Evolutionary conservation across 1,284 basidiomycete species (phyloP), one percentile per base, ranked within the genome.

Genomic region (Cutaneotrichosporon dermatis): DNA sequence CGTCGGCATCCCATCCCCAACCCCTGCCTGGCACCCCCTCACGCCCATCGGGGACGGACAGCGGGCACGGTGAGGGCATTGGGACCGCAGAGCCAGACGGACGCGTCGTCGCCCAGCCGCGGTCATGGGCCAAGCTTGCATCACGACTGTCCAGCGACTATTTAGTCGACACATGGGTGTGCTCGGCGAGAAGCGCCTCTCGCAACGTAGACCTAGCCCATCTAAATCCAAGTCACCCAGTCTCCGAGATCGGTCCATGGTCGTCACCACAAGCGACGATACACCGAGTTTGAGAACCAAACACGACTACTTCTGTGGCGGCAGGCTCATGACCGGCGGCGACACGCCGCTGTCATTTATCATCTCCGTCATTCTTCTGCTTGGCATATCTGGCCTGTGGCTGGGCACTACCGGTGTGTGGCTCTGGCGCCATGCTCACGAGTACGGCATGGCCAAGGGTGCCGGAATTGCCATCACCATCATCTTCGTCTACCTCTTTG

Each of bases 341-440:
- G 92, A 95, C 76, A 83, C 84, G 16, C 86, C 87, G 0, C 85
- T 84, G 80, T 89, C 90, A 4, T 89, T 94, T 67, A 70, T 90
- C 6, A 81, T 81, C 0, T 85, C 84, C 4, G 77, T 92, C 54
- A 71, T 78, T 4, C 59, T 93, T 15, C 77, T 89, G 45, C 74
- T 91, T 49, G 82, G 82, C 12, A 81, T 95, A 60, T 78, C 86
- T 2, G 89, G 87, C 0, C 76, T 87, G 8, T 96, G 88, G 88
- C 84, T 94, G 67, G 88, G 86, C 4, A 89, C 88, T 25, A 92
- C 90, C 4, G 87, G 87, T 60, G 86, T 88, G 16, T 92, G 88
- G 85, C 88, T 91, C 84, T 94, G 92, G 90, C 76, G 78, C 39
- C 82, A 90, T 69, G 81, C 86, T 64, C 85, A 85, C 62, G 86